A percentile compares a stretch with the other conserved stretches of the same genome.
These are phyloP conservation scores for Venturia aucupariae DNA, from an alignment of 2,329 filamentous ascomycete genomes.

Conservation along the genomic window DNA sequence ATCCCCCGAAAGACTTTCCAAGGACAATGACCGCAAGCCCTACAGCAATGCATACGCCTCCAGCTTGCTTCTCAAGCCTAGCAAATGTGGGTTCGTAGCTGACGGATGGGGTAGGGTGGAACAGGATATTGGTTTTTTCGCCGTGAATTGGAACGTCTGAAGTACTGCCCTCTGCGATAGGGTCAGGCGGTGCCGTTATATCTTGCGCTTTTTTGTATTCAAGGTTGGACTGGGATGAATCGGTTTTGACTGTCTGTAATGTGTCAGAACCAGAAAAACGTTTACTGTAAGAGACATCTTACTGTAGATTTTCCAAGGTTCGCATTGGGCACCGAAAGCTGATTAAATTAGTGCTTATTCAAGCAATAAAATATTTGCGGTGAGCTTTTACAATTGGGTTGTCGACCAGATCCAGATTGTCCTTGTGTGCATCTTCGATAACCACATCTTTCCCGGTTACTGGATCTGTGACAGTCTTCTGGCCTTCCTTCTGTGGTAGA, in stretches of 20 bases:
- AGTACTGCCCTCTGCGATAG: slow-evolving; percentile 69
- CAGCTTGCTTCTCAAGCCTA: slow-evolving; percentile 64
- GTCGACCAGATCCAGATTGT: slow-evolving; percentile 60
- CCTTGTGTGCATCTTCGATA: slow-evolving; percentile 70
- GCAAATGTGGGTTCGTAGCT: slow-evolving; percentile 85
- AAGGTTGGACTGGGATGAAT: slow-evolving; percentile 59
- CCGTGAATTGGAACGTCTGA: slow-evolving; percentile 93
- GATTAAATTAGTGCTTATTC: slow-evolving; percentile 9
- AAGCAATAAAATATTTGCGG: not conserved
- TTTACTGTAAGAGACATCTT: slow-evolving; percentile 11
- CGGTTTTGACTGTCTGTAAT: slow-evolving; percentile 54
- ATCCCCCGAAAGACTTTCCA: slow-evolving; percentile 71
- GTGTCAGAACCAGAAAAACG: slow-evolving; percentile 13
- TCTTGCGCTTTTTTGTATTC: slow-evolving; percentile 84
- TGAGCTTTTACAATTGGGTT: slow-evolving; percentile 54
- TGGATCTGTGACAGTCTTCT: slow-evolving; percentile 69
- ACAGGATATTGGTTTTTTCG: slow-evolving; percentile 92
- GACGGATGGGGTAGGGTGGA: slow-evolving; percentile 85
- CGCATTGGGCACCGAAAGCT: slow-evolving; percentile 81
- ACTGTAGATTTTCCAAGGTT: slow-evolving; percentile 68
- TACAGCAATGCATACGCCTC: slow-evolving; percentile 59
- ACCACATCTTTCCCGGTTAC: slow-evolving; percentile 78
- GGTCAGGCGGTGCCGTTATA: slow-evolving; percentile 82
- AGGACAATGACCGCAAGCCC: slow-evolving; percentile 65
- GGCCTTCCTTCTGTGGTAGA: slow-evolving; percentile 36